Evolutionary conservation across 768 basidiomycete species (phyloP).

Genomic region (Cubamyces sp.): DNA sequence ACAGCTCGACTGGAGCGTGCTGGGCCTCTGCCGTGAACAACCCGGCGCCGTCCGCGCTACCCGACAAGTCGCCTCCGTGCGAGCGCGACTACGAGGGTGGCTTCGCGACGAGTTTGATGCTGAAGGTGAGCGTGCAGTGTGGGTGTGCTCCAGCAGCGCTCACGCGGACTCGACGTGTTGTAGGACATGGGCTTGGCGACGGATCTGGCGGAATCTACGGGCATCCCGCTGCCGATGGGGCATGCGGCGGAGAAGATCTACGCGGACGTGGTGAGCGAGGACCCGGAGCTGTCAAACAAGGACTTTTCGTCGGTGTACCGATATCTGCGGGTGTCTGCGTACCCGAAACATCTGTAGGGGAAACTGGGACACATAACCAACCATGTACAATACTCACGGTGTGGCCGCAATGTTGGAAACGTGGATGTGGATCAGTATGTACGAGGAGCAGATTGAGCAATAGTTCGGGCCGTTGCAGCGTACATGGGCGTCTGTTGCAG

Average conservation of each 20-base stretch:
- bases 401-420: neutral
- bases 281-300: slow-evolving; percentile 64
- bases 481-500: slow-evolving; percentile 5
- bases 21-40: slow-evolving; percentile 90
- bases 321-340: slow-evolving; percentile 49
- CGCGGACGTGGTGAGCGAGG: slow-evolving; percentile 50
- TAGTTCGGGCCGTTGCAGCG: neutral
- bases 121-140: slow-evolving; percentile 57
- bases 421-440: neutral
- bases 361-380: neutral
- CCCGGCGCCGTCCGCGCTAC: slow-evolving; percentile 76
- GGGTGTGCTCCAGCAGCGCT: neutral
- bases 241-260: slow-evolving; percentile 68
- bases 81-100: slow-evolving; percentile 85
- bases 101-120: slow-evolving; percentile 81
- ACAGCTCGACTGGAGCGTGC: slow-evolving; percentile 81
- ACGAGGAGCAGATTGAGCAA: neutral
- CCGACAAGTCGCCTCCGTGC: slow-evolving; percentile 77
- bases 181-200: slow-evolving; percentile 88
- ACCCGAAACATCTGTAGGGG: slow-evolving; percentile 15
- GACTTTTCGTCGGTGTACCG: slow-evolving; percentile 86
- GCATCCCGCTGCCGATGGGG: slow-evolving; percentile 66
- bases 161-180: slow-evolving; percentile 9
- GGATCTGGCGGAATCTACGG: slow-evolving; percentile 54
- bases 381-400: neutral